Conservation (phyloP, 306 rosid species). For the Fagus sylvatica region DNA sequence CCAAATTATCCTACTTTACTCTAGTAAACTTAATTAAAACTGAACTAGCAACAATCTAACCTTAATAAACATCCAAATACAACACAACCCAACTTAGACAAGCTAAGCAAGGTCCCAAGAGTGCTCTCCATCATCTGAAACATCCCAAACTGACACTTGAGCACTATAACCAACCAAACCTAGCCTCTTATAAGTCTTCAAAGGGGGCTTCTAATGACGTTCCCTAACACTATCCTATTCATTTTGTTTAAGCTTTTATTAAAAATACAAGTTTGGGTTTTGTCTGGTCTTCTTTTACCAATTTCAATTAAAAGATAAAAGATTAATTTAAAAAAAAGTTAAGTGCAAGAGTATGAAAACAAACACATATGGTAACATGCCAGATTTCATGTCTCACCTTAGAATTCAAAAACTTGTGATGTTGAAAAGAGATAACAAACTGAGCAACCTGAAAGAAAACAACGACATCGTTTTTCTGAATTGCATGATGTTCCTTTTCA, state of each 20-base stretch:
- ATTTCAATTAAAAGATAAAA: too few species aligned
- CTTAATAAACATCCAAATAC: not conserved
- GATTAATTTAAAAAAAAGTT: not conserved
- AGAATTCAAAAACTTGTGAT: constrained; percentile 60
- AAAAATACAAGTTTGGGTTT: too few species aligned
- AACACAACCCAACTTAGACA: not conserved
- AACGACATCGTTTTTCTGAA: constrained; percentile 66
- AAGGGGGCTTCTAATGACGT: too few species aligned
- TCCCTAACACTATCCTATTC: too few species aligned
- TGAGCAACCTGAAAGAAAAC: constrained; percentile 88
- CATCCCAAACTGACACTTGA: too few species aligned
- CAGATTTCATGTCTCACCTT: constrained; percentile 62
- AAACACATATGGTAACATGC: constrained; percentile 10
- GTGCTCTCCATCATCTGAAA: not conserved
- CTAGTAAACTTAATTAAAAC: not conserved
- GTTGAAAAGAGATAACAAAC: constrained; percentile 84
- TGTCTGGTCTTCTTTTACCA: too few species aligned
- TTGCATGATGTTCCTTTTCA: constrained; percentile 76
- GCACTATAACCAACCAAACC: too few species aligned
- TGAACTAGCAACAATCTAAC: not conserved
- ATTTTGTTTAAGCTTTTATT: too few species aligned
- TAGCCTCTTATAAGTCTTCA: too few species aligned
- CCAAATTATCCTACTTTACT: not conserved
- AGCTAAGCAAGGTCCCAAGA: not conserved
- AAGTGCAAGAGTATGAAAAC: constrained; percentile 1